Evolutionary conservation across 2,329 filamentous ascomycete species (phyloP).

Genomic region (Colletotrichum falcatum): DNA sequence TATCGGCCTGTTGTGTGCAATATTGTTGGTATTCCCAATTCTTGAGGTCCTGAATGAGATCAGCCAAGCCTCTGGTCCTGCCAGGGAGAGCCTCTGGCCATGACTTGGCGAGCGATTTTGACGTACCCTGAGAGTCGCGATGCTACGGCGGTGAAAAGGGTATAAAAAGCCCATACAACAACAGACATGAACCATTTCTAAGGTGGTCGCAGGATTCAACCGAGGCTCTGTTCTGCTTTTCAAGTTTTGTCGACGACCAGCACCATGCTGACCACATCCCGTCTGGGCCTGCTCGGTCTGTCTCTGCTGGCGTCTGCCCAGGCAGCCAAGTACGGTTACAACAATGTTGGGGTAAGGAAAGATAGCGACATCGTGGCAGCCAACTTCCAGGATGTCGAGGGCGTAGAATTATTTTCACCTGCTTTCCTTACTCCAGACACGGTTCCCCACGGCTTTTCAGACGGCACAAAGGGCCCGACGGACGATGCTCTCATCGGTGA

Average conservation of each 20-base stretch:
- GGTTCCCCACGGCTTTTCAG: constrained; percentile 44
- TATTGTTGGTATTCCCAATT: constrained; percentile 13
- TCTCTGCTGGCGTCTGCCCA: constrained; percentile 25
- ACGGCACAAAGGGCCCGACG: constrained; percentile 48
- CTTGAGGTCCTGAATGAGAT: constrained; percentile 18
- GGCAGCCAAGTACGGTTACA: constrained; percentile 41
- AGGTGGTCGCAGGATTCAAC: background rate
- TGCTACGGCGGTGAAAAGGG: background rate
- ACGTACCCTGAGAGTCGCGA: background rate
- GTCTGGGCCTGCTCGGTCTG: constrained; percentile 36
- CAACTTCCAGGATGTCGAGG: constrained; percentile 36
- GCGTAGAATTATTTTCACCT: constrained; percentile 45
- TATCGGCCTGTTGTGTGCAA: background rate
- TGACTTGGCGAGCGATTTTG: constrained; percentile 17
- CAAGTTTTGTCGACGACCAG: background rate
- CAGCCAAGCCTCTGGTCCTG: constrained; percentile 29
- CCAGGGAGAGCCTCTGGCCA: constrained; percentile 20
- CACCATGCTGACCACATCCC: constrained; percentile 25
- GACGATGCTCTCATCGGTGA: constrained; percentile 39
- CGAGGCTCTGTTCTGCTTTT: background rate
- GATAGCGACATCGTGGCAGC: constrained; percentile 35
- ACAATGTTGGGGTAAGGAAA: constrained; percentile 36
- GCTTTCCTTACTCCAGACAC: constrained; percentile 44
- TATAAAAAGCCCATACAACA: background rate
- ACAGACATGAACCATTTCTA: background rate